Percentiles rank a stretch among this genome's conserved stretches.
phyloP scores from a whole-genome alignment of 345 rosid genomes.

The Arabis alpina region DNA sequence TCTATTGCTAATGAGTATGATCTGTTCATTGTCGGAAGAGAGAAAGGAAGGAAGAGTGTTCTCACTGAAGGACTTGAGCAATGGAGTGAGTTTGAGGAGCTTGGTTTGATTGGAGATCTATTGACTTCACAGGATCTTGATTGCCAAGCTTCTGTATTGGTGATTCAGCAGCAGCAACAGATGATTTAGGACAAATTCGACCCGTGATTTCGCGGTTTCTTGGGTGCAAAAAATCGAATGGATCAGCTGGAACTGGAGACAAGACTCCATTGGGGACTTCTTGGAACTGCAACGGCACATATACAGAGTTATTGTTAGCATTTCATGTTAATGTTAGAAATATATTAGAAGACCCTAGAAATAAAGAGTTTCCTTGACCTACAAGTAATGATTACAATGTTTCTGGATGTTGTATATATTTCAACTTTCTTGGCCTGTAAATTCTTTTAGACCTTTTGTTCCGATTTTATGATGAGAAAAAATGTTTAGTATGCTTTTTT shows the following conservation, averaged over 20 bases:
- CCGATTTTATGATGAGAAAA: not conserved
- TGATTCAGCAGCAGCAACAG: constrained; percentile 43
- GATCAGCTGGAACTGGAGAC: too few species aligned
- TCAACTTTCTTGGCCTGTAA: not conserved
- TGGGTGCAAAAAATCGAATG: too few species aligned
- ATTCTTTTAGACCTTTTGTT: not conserved
- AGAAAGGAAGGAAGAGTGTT: constrained; percentile 30
- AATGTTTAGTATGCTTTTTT: not conserved
- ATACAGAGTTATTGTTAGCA: not conserved
- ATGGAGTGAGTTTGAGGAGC: constrained; percentile 44
- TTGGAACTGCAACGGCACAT: not conserved
- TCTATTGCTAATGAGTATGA: constrained; percentile 43
- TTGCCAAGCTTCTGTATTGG: constrained; percentile 40
- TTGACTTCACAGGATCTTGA: constrained; percentile 40
- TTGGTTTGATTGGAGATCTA: constrained; percentile 43
- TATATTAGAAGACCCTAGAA: constrained; percentile 3
- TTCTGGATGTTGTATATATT: constrained; percentile 15
- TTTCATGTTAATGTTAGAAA: constrained; percentile 14
- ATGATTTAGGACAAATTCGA: constrained; percentile 26
- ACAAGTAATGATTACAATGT: constrained; percentile 22
- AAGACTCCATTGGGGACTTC: not conserved
- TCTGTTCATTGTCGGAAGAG: constrained; percentile 45
- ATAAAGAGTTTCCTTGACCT: not conserved
- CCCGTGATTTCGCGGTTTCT: too few species aligned
- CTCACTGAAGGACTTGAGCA: constrained; percentile 42